A percentile compares a stretch with the other conserved stretches of the same genome.
These are phyloP conservation scores for Mycena latifolia DNA, from an alignment of 768 basidiomycete species.

Conservation along the genomic window DNA sequence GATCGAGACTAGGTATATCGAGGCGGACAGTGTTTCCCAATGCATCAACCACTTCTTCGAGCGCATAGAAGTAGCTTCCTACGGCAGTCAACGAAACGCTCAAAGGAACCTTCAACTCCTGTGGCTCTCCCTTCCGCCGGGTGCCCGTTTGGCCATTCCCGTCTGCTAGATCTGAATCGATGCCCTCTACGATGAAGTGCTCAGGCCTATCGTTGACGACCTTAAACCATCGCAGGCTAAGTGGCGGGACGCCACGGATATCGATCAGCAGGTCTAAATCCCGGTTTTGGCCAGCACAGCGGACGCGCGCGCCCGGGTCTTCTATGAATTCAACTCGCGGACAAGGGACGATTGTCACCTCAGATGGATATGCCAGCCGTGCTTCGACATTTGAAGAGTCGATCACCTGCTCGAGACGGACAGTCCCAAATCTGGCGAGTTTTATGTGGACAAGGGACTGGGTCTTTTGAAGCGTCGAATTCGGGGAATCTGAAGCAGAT, in stretches of 20 bases:
- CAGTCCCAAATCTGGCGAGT: constrained; percentile 76
- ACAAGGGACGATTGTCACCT: constrained; percentile 85
- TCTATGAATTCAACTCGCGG: constrained; percentile 79
- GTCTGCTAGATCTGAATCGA: constrained; percentile 47
- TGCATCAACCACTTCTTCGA: constrained; percentile 88
- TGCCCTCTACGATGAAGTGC: constrained; percentile 85
- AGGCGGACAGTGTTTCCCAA: constrained; percentile 80
- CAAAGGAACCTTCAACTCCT: constrained; percentile 77
- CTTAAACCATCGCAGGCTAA: constrained; percentile 83
- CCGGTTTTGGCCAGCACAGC: constrained; percentile 78
- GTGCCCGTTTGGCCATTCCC: constrained; percentile 31
- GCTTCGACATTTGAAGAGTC: constrained; percentile 81
- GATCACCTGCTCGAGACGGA: constrained; percentile 80
- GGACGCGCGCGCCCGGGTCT: constrained; percentile 53
- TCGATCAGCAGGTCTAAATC: constrained; percentile 70
- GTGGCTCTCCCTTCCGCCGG: constrained; percentile 50
- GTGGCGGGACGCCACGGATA: constrained; percentile 80
- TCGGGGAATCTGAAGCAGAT: constrained; percentile 38
- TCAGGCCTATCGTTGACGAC: constrained; percentile 76
- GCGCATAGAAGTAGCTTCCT: constrained; percentile 77
- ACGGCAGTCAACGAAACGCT: constrained; percentile 70
- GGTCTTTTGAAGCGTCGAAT: constrained; percentile 72
- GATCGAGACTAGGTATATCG: constrained; percentile 31
- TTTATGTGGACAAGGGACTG: constrained; percentile 82
- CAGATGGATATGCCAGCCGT: constrained; percentile 71